Evolutionary conservation across 306 rosid species (phyloP), one percentile per base, ranked within the genome.

Genomic region (Medicago ruthenica): DNA sequence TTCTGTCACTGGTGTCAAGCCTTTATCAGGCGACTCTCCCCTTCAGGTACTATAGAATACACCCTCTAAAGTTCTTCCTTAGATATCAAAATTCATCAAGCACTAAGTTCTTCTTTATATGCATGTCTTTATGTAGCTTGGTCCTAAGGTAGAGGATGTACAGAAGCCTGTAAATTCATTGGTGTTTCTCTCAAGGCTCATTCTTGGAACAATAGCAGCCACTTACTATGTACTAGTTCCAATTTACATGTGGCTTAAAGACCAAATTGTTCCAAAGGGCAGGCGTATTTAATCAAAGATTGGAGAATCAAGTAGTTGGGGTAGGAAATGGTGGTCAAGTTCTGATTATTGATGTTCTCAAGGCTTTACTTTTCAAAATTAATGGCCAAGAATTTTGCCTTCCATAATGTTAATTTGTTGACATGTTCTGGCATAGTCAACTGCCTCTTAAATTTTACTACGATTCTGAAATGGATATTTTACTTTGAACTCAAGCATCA

Each of bases 161-260:
- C 17, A 83, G 57, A 77, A 84, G 81, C 91, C 97, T 2, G 93
- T 85, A 48, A 90, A 87, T 77, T 93, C 90, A 2, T 50, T 84
- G 2, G 75, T 82, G 83, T 90, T 91, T 84, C 71, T 92, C 10
- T 42, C 59, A 42, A 89, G 96, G 79, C 83, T 94, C 82, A 63
- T 92, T 64, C 67, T 92, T 76, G 97, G 96, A 40, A 83, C 82
- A 79, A 69, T 95, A 67, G 95, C 96, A 64, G 88, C 89, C 40
- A 77, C 88, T 18, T 95, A 88, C 91, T 85, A 45, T 24, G 88
- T 85, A 9, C 89, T 92, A 48, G 85, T 90, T 37, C 97, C 98
- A 37, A 78, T 92, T 75, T 89, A 92, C 88, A 92, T 92, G 95
- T 92, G 97, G 96, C 61, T 94, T 80, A 94, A 90, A 75, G 89